These are phyloP conservation scores for Carex parvula DNA, from an alignment of 176 grass and related monocot species.

Conservation along the genomic window DNA sequence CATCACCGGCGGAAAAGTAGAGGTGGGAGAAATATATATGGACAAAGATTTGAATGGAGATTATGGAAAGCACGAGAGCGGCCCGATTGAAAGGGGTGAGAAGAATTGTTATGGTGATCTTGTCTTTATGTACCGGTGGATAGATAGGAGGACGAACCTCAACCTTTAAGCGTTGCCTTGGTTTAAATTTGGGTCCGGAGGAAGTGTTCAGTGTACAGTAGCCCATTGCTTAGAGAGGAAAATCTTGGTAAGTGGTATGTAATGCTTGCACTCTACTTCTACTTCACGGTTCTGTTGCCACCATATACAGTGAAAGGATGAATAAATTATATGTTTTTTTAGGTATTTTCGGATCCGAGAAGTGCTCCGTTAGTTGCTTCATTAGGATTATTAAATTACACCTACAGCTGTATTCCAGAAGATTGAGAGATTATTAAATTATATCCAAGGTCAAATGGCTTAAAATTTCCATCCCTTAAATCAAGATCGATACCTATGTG, in stretches of 20 bases:
- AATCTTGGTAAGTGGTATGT: background rate
- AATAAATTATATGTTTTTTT: background rate
- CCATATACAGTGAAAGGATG: background rate
- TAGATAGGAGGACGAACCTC: background rate
- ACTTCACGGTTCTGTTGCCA: background rate
- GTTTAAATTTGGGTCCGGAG: background rate
- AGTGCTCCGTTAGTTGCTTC: slow-evolving; percentile 7
- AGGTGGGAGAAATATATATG: slow-evolving; percentile 36
- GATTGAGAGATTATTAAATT: background rate
- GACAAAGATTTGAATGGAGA: slow-evolving; percentile 59
- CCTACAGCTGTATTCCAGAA: background rate
- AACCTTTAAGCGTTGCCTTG: background rate
- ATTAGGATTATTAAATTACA: background rate
- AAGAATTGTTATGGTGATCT: slow-evolving; percentile 21
- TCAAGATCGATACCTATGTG: background rate
- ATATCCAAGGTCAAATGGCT: background rate
- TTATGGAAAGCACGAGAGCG: slow-evolving; percentile 37
- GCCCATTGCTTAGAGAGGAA: slow-evolving; percentile 23
- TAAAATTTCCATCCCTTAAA: background rate
- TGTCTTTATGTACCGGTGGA: background rate
- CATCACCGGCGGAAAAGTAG: slow-evolving; percentile 9
- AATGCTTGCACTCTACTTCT: slow-evolving; percentile 1
- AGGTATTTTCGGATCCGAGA: slow-evolving; percentile 1
- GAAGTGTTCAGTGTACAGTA: slow-evolving; percentile 19
- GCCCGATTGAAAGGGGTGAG: slow-evolving; percentile 23